Base-by-base conservation (phyloP, 1,284 basidiomycete genomes). In the Cystobasidiaceae sp. region DNA sequence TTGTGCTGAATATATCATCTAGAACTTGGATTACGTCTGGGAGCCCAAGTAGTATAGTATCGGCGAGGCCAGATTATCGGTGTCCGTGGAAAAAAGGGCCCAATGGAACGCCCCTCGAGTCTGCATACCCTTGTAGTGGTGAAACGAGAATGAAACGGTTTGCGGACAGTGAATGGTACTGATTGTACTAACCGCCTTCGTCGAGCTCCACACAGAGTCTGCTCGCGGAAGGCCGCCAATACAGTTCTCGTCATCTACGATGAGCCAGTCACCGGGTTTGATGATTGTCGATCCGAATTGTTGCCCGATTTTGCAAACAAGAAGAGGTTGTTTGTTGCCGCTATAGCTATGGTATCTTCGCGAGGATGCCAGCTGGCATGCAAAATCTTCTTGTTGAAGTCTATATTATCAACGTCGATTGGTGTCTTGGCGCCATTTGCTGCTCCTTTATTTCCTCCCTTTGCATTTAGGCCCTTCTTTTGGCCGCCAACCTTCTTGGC, bases 371-470 rank as follows among this genome's bases (percentile, higher is more conserved):
- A 97, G 79, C 92, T 96, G 60, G 90, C 76, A 73, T 82, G 79
- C 66, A 83, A 76, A 74, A 99, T 98, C 85, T 98, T 98, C 87
- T 97, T 98, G 80, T 94, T 94, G 79, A 97, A 99, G 80, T 97
- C 93, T 71, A 94, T 83, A 41, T 89, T 86, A 74, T 96, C 92
- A 72, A 89, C 81, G 74, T 92, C 89, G 85, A 94, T 87, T 43
- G 85, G 85, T 71, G 93, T 89, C 78, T 88, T 86, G 54, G 27
- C 48, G 19, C 59, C 64, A 37, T 46, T 59, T 23, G n/a, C n/a
- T n/a, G 52, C 52, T 37, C 61, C 61, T 49, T 64, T 64, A 39
- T 27, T 52, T 25, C 52, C 52, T n/a, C 34, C 65, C 57, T 66
- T 58, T 6, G 55, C 44, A 21, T 33, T 50, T 15, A 37, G 55